Conservation (phyloP, 1,284 basidiomycete species). For the Sparassis latifolia region DNA sequence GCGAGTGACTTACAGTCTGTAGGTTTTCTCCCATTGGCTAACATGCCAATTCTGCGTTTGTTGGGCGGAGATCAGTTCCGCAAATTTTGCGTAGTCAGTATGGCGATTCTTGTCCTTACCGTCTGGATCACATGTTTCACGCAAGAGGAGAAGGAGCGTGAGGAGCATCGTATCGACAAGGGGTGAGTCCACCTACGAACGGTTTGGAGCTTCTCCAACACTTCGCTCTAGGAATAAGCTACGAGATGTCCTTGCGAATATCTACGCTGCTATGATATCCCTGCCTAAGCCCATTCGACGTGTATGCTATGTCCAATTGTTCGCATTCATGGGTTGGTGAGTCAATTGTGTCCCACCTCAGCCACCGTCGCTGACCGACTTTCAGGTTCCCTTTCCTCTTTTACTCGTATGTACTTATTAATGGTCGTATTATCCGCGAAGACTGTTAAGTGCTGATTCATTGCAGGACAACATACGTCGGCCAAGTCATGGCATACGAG, state of each 20-base stretch:
- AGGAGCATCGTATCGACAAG: conserved; percentile 35
- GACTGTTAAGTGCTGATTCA: not conserved
- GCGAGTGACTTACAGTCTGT: not conserved
- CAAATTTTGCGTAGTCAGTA: conserved; percentile 87
- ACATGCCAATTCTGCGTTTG: conserved; percentile 67
- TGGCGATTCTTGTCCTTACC: conserved; percentile 72
- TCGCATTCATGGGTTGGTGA: conserved; percentile 89
- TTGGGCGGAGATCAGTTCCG: conserved; percentile 95
- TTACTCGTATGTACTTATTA: conserved; percentile 57
- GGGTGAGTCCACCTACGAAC: conserved; percentile 26
- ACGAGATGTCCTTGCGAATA: conserved; percentile 68
- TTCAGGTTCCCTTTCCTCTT: conserved; percentile 90
- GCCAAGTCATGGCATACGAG: conserved; percentile 85
- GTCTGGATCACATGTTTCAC: conserved; percentile 85
- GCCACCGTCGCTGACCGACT: conserved; percentile 1
- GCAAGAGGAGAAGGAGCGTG: conserved; percentile 70
- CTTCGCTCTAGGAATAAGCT: conserved; percentile 32
- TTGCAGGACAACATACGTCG: conserved; percentile 79
- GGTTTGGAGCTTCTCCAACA: not conserved
- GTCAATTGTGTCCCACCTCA: conserved; percentile 18
- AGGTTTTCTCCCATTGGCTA: conserved; percentile 83
- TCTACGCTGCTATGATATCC: conserved; percentile 64
- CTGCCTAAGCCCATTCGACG: conserved; percentile 80
- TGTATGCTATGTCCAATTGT: conserved; percentile 88
- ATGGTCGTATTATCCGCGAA: not conserved